Evolutionary conservation across 2,329 filamentous ascomycete species (phyloP), one percentile per base, ranked within the genome.

Genomic region (Xylariaceae sp.): DNA sequence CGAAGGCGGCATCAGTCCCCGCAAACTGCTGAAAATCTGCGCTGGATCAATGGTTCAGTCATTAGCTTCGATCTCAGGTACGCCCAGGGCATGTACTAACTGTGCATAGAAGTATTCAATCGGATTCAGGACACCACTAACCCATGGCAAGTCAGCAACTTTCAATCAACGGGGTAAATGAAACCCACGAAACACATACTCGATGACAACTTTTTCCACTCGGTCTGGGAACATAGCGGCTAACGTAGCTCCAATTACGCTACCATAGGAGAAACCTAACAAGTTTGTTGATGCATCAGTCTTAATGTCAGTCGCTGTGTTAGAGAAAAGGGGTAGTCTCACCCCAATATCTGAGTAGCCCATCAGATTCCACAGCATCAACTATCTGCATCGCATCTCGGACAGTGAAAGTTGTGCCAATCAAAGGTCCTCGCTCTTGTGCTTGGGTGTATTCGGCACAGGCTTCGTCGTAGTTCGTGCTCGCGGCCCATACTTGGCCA

Each of bases 161-260:
- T 7, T 16, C 14, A 14, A 35, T 35, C 33, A 35, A 14, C 7
- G 33, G 25, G 2, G 10, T 3, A 16, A 12, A 7, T 58, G 43
- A 5, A 63, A 58, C 38, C 65, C 65, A 49, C 72, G n/a, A n/a
- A n/a, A n/a, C n/a, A n/a, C n/a, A n/a, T n/a, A n/a, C n/a, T n/a
- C 70, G 2, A 73, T 48, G 12, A 71, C 48, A 8, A 71, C 43
- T 25, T 58, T 59, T 19, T 67, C 67, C 19, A 72, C 58, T 32
- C 64, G 57, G 19, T 71, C 65, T 1, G 69, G 70, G 45, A 70
- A 71, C 64, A 73, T 67, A 17, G 67, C 64, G 6, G 66, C 66
- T 11, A 66, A 54, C 0, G 64, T 69, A 3, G 58, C 56, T 6
- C 71, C 70, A 1, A 73, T 50, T 5, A 63, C 53, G 1, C 66